Evolutionary conservation across 1,284 basidiomycete genomes (phyloP), one percentile per base, ranked within the genome.

Genomic region (Puccinia triticina): DNA sequence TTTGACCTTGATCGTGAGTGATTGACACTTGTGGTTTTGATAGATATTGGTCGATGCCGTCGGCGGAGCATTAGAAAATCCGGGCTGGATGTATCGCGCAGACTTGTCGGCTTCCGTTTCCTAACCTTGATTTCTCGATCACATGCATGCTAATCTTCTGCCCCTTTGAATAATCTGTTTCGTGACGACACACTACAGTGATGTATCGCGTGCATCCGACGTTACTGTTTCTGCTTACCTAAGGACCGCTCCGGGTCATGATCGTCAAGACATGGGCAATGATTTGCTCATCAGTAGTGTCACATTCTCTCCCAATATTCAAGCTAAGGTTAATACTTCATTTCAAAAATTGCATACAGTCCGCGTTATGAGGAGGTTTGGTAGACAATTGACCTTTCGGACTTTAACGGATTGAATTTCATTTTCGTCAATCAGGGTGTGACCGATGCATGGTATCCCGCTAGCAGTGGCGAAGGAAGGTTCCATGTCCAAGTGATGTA

Each of bases 261-360:
- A 82, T 43, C 80, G 80, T 43, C 80, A 82, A 75, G 80, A 82
- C 64, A 82, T 82, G 80, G 80, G 80, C 11, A 82, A 82, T 57
- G 80, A 82, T 77, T 74, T 82, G 59, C 73, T 82, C 14, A 73
- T 82, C 32, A 69, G 73, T 34, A 82, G 46, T 46, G 72, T 82
- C 26, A 82, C 80, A 14, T 82, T 82, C 61, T 82, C 61, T 12
- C 80, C 80, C 37, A 82, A 75, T n/a, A 71, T 82, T 26, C 43
- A 82, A 40, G 66, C 71, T 43, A 82, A 82, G 48, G 80, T 82
- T 29, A 67, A 50, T 71, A 29, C 18, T 67, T 18, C 55, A 61
- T 61, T 48, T 12, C 29, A 37, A 32, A 18, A 67, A 26, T 67
- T 57, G 23, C 26, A 46, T 29, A 40, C 75, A 37, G 12, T 50